Evolutionary conservation across 2,329 filamentous ascomycete species (phyloP).

Genomic region (Beauveria sp.): DNA sequence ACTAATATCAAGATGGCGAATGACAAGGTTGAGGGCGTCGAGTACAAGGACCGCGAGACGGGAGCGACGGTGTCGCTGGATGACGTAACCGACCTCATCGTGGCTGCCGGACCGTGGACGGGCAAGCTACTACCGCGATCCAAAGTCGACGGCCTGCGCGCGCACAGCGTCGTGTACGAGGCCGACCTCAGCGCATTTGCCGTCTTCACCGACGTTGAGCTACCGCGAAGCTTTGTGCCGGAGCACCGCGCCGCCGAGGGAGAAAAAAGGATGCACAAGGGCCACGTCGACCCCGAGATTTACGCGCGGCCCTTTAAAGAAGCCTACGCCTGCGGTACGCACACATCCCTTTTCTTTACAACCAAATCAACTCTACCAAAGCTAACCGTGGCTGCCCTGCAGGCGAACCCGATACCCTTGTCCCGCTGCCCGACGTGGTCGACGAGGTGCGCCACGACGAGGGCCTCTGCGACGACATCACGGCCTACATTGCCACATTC

Average conservation of each 20-base stretch:
- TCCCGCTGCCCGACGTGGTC: slow-evolving; percentile 68
- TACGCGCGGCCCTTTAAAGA: slow-evolving; percentile 85
- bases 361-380: background rate
- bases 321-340: slow-evolving; percentile 79
- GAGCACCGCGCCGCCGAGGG: slow-evolving; percentile 39
- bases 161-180: slow-evolving; percentile 59
- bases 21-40: slow-evolving; percentile 52
- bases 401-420: slow-evolving; percentile 68
- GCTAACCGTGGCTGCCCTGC: background rate
- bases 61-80: slow-evolving; percentile 27
- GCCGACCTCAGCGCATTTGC: slow-evolving; percentile 64
- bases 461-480: slow-evolving; percentile 72
- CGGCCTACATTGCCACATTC: slow-evolving; percentile 66
- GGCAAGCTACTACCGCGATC: slow-evolving; percentile 48
- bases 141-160: slow-evolving; percentile 50
- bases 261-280: slow-evolving; percentile 46
- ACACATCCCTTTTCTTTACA: background rate
- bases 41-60: slow-evolving; percentile 44
- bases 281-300: slow-evolving; percentile 77
- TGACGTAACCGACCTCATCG: slow-evolving; percentile 45
- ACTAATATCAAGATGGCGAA: slow-evolving; percentile 54
- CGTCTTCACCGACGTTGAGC: slow-evolving; percentile 77
- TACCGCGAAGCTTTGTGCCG: slow-evolving; percentile 57
- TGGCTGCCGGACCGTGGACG: slow-evolving; percentile 58
- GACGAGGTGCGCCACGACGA: slow-evolving; percentile 71